Percentiles rank a stretch among this genome's conserved stretches.
These are phyloP conservation scores for Phytophthora uliginosa DNA, from an alignment of 352 stramenopile species.

Conservation along the genomic window DNA sequence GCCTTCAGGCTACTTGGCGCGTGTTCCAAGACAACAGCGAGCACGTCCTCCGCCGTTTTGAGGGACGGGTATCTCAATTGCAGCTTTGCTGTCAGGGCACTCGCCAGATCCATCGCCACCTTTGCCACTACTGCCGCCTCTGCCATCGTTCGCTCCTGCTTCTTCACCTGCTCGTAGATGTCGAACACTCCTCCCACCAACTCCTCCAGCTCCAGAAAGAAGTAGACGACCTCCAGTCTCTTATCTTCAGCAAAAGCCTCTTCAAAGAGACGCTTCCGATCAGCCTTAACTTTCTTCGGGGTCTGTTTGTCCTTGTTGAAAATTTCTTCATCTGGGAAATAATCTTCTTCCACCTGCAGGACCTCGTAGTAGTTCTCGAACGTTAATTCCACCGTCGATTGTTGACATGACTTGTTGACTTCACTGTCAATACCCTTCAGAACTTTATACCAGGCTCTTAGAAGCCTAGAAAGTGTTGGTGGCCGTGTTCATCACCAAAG, in stretches of 20 bases:
- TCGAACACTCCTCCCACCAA: not conserved
- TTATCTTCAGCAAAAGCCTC: constrained; percentile 9
- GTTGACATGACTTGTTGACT: not conserved
- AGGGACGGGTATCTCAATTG: constrained; percentile 2
- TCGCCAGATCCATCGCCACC: constrained; percentile 1
- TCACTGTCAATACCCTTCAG: not conserved
- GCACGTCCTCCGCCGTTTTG: not conserved
- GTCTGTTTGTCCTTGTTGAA: not conserved
- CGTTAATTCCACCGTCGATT: not conserved
- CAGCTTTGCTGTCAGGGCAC: not conserved
- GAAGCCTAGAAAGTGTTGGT: not conserved
- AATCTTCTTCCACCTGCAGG: constrained; percentile 10
- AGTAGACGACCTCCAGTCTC: constrained; percentile 2
- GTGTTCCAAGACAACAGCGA: not conserved
- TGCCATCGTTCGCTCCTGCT: not conserved
- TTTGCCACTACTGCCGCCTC: constrained; percentile 1
- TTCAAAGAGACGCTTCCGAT: not conserved
- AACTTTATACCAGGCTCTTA: not conserved
- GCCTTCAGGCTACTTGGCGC: not conserved
- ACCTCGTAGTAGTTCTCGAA: constrained; percentile 14
- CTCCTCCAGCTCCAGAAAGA: constrained; percentile 7
- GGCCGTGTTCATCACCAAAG: not conserved
- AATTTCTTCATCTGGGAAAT: constrained; percentile 13
- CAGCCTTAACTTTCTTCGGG: not conserved
- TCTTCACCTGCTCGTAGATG: constrained; percentile 10